A percentile compares a stretch with the other conserved stretches of the same genome.
phyloP scores from a whole-genome alignment of 257 asterid genomes.

The Catharanthus roseus region DNA sequence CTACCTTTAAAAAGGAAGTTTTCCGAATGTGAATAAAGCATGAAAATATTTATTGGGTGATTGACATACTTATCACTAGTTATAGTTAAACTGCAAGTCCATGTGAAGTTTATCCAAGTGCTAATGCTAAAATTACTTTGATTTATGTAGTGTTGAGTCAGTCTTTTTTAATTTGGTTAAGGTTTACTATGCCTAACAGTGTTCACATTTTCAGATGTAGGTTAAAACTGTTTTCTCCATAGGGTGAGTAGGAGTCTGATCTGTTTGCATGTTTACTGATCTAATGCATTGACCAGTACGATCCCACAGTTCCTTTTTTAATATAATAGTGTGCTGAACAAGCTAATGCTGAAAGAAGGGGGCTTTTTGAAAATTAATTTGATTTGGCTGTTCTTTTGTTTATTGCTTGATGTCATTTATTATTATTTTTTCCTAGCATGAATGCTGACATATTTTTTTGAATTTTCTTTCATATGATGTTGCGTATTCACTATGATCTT shows the following conservation, averaged over 20 bases:
- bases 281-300: not conserved
- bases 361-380: too few species aligned
- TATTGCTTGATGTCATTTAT: not conserved
- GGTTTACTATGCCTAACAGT: not conserved
- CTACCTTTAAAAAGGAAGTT: not conserved
- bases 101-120: not conserved
- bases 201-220: not conserved
- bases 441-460: not conserved
- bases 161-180: not conserved
- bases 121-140: not conserved
- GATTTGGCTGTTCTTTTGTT: not conserved
- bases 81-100: not conserved
- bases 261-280: not conserved
- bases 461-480: not conserved
- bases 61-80: not conserved
- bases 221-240: not conserved
- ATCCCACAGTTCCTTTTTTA: not conserved
- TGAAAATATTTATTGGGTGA: not conserved
- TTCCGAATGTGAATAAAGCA: not conserved
- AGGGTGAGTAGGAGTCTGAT: not conserved
- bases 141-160: not conserved
- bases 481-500: not conserved
- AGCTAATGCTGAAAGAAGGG: not conserved
- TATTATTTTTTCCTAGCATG: not conserved
- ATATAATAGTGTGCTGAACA: not conserved